These are phyloP conservation scores for Lasiodiplodia hormozganensis DNA, from an alignment of 2,329 filamentous ascomycete species.

Conservation along the genomic window DNA sequence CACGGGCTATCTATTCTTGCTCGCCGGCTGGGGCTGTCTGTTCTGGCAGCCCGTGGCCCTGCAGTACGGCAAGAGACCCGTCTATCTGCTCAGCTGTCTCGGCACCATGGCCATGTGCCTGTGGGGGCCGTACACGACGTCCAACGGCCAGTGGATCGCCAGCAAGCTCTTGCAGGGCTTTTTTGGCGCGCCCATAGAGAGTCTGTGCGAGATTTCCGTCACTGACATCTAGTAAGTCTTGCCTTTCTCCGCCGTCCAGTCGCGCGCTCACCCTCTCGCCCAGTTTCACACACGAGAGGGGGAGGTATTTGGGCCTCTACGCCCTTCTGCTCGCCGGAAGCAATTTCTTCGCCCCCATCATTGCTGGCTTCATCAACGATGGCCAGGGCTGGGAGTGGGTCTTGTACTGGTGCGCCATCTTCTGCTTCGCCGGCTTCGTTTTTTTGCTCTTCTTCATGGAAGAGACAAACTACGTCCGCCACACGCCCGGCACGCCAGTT, in stretches of 20 bases:
- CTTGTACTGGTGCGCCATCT: slow-evolving; percentile 62
- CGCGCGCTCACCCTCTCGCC: background rate
- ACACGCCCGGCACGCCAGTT: slow-evolving; percentile 35
- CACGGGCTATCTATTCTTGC: slow-evolving; percentile 61
- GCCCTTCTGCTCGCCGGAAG: slow-evolving; percentile 42
- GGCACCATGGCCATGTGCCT: slow-evolving; percentile 46
- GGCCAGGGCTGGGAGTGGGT: slow-evolving; percentile 46
- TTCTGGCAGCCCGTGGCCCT: slow-evolving; percentile 62
- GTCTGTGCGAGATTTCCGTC: slow-evolving; percentile 56
- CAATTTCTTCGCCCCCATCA: slow-evolving; percentile 47
- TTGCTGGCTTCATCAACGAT: slow-evolving; percentile 46
- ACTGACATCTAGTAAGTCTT: slow-evolving; percentile 46
- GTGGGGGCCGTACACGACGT: slow-evolving; percentile 54
- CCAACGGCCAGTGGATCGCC: slow-evolving; percentile 56
- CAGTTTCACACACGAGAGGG: slow-evolving; percentile 44
- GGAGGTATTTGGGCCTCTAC: slow-evolving; percentile 43
- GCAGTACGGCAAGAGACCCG: slow-evolving; percentile 58
- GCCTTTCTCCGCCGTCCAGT: background rate
- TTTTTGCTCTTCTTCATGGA: slow-evolving; percentile 66
- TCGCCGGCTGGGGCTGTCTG: slow-evolving; percentile 59
- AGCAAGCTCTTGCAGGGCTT: slow-evolving; percentile 57
- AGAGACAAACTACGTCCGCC: slow-evolving; percentile 63
- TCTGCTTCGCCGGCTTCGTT: slow-evolving; percentile 56
- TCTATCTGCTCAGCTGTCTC: slow-evolving; percentile 54
- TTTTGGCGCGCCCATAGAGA: slow-evolving; percentile 57